A percentile compares a stretch with the other conserved stretches of the same genome.
Conservation (phyloP, 1,284 basidiomycete genomes). For the Pseudozyma hubeiensis region DNA sequence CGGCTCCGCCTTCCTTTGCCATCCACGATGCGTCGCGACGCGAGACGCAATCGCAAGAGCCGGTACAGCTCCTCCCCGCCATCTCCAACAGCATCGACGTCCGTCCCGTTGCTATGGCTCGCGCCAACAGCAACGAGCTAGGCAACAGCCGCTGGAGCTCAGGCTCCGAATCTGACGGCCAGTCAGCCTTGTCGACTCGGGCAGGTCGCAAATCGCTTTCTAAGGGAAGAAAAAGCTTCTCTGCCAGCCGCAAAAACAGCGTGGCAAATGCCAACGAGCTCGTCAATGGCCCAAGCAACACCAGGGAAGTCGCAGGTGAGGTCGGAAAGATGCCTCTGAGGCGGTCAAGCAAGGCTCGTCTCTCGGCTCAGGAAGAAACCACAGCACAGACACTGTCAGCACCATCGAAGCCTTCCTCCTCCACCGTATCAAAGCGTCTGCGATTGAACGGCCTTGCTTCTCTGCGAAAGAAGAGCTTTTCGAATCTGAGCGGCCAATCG, state of each 20-base stretch:
- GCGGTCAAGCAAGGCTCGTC: conserved; percentile 26
- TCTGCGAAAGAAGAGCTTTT: conserved; percentile 54
- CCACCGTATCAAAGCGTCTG: conserved; percentile 28
- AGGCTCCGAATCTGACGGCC: conserved; percentile 53
- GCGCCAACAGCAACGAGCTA: conserved; percentile 12
- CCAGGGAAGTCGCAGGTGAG: conserved; percentile 11
- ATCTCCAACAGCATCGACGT: conserved; percentile 14
- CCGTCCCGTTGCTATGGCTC: conserved; percentile 4
- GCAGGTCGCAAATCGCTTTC: conserved; percentile 37
- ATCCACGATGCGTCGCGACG: conserved; percentile 19
- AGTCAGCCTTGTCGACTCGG: conserved; percentile 23
- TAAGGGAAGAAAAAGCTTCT: conserved; percentile 40
- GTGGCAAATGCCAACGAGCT: conserved; percentile 18
- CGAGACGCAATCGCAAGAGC: neutral
- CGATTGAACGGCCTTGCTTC: conserved; percentile 30
- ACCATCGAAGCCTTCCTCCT: conserved; percentile 15
- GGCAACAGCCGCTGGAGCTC: conserved; percentile 57
- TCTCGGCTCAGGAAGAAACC: conserved; percentile 7
- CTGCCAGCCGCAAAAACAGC: conserved; percentile 42
- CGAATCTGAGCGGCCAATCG: conserved; percentile 27
- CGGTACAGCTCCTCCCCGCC: conserved; percentile 4
- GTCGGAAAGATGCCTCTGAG: conserved; percentile 14
- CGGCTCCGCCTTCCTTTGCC: conserved; percentile 38
- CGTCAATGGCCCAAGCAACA: neutral
- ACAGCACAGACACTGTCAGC: conserved; percentile 7